Base-by-base conservation (phyloP, 192 early-diverging fungal species). In the Piromyces finnis region DNA sequence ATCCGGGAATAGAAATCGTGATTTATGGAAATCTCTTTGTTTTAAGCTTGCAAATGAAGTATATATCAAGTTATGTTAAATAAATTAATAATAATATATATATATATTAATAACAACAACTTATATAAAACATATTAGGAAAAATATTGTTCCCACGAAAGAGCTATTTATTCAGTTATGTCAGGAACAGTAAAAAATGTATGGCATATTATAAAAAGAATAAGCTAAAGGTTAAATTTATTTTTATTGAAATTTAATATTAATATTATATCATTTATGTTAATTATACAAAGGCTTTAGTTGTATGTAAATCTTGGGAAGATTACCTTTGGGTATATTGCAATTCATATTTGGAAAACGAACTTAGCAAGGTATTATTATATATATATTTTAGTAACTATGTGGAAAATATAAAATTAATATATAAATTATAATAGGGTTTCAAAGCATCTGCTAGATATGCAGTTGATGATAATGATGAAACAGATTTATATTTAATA, bases 251-350 rank as follows among this genome's bases (percentile, higher is more conserved):
- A n/a, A n/a, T n/a, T n/a, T n/a, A n/a, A n/a, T n/a, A n/a, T n/a
- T n/a, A n/a, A n/a, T 5, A 16, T 36, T 1, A 28, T 29, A 36
- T 36, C 29, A 77, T 30, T 22, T 28, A 11, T 82, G 26, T 3
- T 36, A 15, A 30, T 59, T 26, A 77, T 30, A 30, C n/a, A n/a
- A 37, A 93, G 90, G 89, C 88, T 26, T 32, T 91, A 18, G 86
- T 90, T 30, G 94, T 93, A 5, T 95, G 95, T 82, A 87, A 88
- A 36, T 88, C 85, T 15, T 97, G 96, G 96, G 95, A 96, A 84
- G 96, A 97, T 83, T 83, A 90, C 81, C 80, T 96, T 26, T 97
- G 96, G 96, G 90, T 87, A 1, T 90, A 93, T 39, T 94, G 92
- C 78, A 92, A 90, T 82, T 86, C 91, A 1, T 83, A 95, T 51